Conservation (phyloP, 2,329 filamentous ascomycete genomes). For the Clonostachys sp. region DNA sequence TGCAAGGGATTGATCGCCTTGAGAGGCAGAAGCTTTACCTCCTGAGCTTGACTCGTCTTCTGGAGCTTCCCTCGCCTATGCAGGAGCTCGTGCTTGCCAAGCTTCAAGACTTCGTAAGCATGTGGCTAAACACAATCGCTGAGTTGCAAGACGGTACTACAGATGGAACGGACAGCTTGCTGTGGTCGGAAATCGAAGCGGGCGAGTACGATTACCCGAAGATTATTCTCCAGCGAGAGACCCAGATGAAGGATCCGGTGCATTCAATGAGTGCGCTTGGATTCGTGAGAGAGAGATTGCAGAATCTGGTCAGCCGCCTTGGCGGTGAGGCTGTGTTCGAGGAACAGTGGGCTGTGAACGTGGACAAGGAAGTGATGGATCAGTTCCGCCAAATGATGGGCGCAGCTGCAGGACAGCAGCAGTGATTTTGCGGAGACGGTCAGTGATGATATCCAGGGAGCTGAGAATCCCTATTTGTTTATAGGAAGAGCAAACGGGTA, state of each 20-base stretch:
- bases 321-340: slow-evolving; percentile 66
- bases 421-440: too few relatives aligned
- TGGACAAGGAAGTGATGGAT: slow-evolving; percentile 66
- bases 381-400: slow-evolving; percentile 44
- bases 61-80: slow-evolving; percentile 57
- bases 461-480: too few relatives aligned
- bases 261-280: slow-evolving; percentile 59
- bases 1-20: slow-evolving; percentile 63
- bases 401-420: not conserved
- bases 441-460: too few relatives aligned
- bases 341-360: slow-evolving; percentile 65
- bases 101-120: slow-evolving; percentile 68
- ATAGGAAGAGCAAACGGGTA: too few relatives aligned
- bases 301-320: slow-evolving; percentile 49
- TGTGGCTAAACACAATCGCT: slow-evolving; percentile 69
- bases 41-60: slow-evolving; percentile 66
- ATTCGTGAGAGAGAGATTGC: slow-evolving; percentile 61
- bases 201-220: slow-evolving; percentile 54
- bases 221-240: slow-evolving; percentile 44
- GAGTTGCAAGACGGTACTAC: slow-evolving; percentile 60
- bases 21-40: slow-evolving; percentile 68
- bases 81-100: slow-evolving; percentile 53
- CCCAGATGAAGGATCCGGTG: slow-evolving; percentile 59
- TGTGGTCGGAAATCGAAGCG: slow-evolving; percentile 35
- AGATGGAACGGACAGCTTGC: slow-evolving; percentile 45